Conservation (phyloP, 2,329 filamentous ascomycete genomes). For the Paracamarosporium sp. region DNA sequence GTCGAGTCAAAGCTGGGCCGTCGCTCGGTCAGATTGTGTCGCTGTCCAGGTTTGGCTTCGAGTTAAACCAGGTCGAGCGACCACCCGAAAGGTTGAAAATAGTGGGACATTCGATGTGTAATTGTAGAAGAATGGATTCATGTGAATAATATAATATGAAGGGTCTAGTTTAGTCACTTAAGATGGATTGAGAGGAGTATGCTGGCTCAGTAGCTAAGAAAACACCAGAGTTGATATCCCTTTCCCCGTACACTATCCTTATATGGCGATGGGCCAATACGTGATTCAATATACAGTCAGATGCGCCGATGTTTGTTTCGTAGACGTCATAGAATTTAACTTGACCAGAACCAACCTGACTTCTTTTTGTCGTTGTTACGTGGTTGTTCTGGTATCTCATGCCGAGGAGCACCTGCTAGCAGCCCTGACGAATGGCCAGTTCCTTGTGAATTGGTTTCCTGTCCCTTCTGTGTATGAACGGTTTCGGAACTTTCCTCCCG, state of each 20-base stretch:
- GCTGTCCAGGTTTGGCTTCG: not conserved
- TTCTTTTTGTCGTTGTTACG: conserved; percentile 18
- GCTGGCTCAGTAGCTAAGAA: not conserved
- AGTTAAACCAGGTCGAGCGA: not conserved
- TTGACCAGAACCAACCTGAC: conserved; percentile 44
- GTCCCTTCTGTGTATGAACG: conserved; percentile 51
- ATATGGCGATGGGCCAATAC: not conserved
- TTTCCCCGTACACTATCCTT: not conserved
- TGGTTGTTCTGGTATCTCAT: conserved; percentile 2
- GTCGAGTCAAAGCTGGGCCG: not conserved
- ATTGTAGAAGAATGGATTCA: not conserved
- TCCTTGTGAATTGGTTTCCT: conserved; percentile 17
- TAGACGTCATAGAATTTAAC: conserved; percentile 7
- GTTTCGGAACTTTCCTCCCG: conserved; percentile 65
- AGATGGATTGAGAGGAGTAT: not conserved
- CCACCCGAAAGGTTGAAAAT: too few species aligned
- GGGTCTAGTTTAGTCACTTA: too few species aligned
- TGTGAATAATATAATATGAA: not conserved
- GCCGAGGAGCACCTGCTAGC: conserved; percentile 12
- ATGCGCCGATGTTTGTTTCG: not conserved
- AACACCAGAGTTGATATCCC: conserved; percentile 1
- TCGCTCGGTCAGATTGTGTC: not conserved
- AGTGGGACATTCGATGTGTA: too few species aligned
- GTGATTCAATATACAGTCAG: not conserved
- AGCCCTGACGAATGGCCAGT: not conserved